Evolutionary conservation across 768 basidiomycete species (phyloP).

Genomic region (Lactarius deliciosus): DNA sequence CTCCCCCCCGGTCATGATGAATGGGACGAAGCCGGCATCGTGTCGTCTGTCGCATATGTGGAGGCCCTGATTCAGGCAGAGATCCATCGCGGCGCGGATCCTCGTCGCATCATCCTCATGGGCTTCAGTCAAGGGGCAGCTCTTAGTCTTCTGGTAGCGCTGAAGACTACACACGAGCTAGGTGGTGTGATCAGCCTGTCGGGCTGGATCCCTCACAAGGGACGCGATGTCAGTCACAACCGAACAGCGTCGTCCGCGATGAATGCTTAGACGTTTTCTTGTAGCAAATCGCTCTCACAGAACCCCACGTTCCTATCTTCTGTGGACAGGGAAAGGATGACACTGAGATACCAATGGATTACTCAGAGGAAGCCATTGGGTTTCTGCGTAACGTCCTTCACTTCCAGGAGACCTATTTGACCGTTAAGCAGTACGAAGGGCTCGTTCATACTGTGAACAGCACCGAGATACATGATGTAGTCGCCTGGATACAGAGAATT

Average conservation of each 20-base stretch:
- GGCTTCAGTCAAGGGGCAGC: conserved; percentile 49
- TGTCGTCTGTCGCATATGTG: conserved; percentile 39
- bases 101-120: conserved; percentile 41
- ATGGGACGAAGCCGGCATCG: conserved; percentile 39
- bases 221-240: conserved; percentile 37
- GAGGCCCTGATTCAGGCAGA: conserved; percentile 42
- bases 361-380: conserved; percentile 37
- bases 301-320: conserved; percentile 41
- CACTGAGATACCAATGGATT: conserved; percentile 39
- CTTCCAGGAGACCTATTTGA: conserved; percentile 31
- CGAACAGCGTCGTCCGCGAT: not conserved
- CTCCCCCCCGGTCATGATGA: conserved; percentile 41
- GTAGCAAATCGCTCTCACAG: conserved; percentile 38
- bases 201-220: conserved; percentile 45
- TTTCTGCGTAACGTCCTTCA: conserved; percentile 37
- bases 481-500: conserved; percentile 33
- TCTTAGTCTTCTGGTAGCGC: conserved; percentile 40
- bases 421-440: conserved; percentile 36
- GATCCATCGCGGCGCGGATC: conserved; percentile 40
- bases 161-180: conserved; percentile 44
- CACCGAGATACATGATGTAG: conserved; percentile 38
- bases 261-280: conserved; percentile 1
- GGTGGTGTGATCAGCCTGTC: conserved; percentile 47
- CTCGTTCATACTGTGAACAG: conserved; percentile 40
- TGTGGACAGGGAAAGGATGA: conserved; percentile 46